phyloP scores from a whole-genome alignment of 2,329 filamentous ascomycete genomes.

The Hymenoscyphus infarciens region DNA sequence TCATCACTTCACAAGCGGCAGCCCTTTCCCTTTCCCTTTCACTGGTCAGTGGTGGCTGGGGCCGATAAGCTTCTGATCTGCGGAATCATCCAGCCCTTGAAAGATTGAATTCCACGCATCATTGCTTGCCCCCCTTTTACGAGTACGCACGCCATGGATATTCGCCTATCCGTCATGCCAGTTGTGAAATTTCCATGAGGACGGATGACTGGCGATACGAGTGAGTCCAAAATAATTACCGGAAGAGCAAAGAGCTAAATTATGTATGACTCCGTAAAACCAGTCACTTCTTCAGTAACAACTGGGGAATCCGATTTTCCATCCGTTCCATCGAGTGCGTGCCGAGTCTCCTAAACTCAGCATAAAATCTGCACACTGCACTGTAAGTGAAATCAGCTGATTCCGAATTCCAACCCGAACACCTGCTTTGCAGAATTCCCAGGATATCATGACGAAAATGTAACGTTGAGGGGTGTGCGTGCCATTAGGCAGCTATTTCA shows the following conservation, averaged over 20 bases:
- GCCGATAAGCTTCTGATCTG: too few relatives aligned
- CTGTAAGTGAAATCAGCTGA: neutral
- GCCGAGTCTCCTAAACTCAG: neutral
- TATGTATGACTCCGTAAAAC: too few relatives aligned
- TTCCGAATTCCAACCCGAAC: neutral
- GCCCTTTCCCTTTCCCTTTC: too few relatives aligned
- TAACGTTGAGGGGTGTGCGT: neutral
- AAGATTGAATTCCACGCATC: neutral
- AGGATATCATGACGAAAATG: slow-evolving; percentile 4
- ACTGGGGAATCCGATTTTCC: neutral
- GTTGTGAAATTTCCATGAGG: neutral
- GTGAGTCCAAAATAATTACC: neutral
- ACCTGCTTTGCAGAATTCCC: neutral
- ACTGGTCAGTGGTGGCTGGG: too few relatives aligned
- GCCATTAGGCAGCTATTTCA: slow-evolving; percentile 2
- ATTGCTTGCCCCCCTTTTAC: neutral
- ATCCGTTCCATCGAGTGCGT: neutral
- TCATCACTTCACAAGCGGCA: too few relatives aligned
- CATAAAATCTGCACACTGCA: neutral
- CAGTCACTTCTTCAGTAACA: neutral
- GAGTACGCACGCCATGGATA: neutral
- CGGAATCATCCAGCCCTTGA: too few relatives aligned
- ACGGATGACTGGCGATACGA: neutral
- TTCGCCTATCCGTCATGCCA: neutral
- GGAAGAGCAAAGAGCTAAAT: too few relatives aligned